Conservation (phyloP, 1,284 basidiomycete species). For the Neolentinus lepideus region DNA sequence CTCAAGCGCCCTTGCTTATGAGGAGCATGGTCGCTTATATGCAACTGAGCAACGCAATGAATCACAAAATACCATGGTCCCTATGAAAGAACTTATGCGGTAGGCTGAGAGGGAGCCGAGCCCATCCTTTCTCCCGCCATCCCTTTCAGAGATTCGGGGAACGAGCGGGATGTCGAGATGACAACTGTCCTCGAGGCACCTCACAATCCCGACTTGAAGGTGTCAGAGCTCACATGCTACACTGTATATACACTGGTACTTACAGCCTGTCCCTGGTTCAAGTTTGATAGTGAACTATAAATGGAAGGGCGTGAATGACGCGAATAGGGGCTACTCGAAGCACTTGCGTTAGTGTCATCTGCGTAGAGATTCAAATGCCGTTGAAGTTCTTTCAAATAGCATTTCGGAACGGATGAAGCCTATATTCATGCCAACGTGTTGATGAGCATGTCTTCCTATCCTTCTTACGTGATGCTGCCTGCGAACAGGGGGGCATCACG, state of each 20-base stretch:
- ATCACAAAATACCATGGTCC: conserved; percentile 3
- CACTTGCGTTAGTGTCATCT: conserved; percentile 30
- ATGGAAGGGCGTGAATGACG: conserved; percentile 5
- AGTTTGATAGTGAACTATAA: conserved; percentile 29
- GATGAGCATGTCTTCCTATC: not conserved
- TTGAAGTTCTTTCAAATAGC: conserved; percentile 30
- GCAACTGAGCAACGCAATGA: conserved; percentile 15
- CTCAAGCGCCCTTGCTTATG: conserved; percentile 18
- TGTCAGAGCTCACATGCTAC: too few species aligned
- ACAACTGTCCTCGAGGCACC: conserved; percentile 39
- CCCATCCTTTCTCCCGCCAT: conserved; percentile 34
- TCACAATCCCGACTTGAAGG: conserved; percentile 33
- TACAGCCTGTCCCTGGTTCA: conserved; percentile 33
- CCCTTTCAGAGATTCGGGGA: conserved; percentile 18
- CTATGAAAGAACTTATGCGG: conserved; percentile 25
- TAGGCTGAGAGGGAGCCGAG: conserved; percentile 37
- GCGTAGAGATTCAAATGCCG: conserved; percentile 27
- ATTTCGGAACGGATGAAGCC: conserved; percentile 15
- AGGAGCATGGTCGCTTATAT: conserved; percentile 22
- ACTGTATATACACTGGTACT: conserved; percentile 20
- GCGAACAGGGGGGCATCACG: not conserved
- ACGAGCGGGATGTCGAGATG: conserved; percentile 24
- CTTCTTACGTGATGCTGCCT: not conserved
- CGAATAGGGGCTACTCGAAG: not conserved
- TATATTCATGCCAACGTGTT: not conserved